A percentile compares a stretch with the other conserved stretches of the same genome.
Evolutionary conservation across 441 rosid genomes (phyloP).

Genomic region (Eruca vesicaria): DNA sequence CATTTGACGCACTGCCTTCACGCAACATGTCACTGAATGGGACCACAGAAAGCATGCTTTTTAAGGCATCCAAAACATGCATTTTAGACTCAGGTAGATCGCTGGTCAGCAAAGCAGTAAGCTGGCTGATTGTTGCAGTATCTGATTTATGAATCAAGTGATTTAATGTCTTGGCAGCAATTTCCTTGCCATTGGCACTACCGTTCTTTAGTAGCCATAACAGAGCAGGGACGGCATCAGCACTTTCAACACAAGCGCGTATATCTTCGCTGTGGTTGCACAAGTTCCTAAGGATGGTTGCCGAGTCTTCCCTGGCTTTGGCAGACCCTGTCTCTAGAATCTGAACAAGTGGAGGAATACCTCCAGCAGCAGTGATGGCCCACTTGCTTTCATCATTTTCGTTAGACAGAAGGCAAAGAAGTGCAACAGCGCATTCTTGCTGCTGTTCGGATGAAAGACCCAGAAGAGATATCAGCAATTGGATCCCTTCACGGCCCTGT

Average conservation of each 20-base stretch:
- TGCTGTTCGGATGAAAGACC: constrained; percentile 99
- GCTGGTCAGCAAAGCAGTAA: constrained; percentile 91
- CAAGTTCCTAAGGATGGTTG: constrained; percentile 90
- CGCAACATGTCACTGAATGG: constrained; percentile 74
- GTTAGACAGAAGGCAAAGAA: constrained; percentile 88
- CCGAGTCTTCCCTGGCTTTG: constrained; percentile 99
- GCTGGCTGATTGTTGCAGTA: constrained; percentile 98
- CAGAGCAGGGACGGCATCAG: constrained; percentile 99
- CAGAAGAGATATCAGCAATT: constrained; percentile 94
- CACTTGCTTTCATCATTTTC: constrained; percentile 99
- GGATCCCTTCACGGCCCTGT: constrained; percentile 99
- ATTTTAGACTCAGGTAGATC: constrained; percentile 97
- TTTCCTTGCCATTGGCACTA: constrained; percentile 95
- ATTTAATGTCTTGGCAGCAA: constrained; percentile 96
- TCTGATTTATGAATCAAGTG: constrained; percentile 98
- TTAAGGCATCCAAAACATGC: constrained; percentile 91
- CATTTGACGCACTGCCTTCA: constrained; percentile 99
- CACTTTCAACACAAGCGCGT: constrained; percentile 99
- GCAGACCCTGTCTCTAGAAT: constrained; percentile 98
- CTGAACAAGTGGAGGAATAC: constrained; percentile 99
- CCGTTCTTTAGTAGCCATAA: constrained; percentile 99
- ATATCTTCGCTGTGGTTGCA: constrained; percentile 99
- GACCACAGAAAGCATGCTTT: constrained; percentile 94
- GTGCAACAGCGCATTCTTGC: constrained; percentile 99
- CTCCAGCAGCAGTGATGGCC: constrained; percentile 99